These are phyloP conservation scores for Nitzschia sp. DNA, from an alignment of 108 stramenopile genomes.

Conservation along the genomic window DNA sequence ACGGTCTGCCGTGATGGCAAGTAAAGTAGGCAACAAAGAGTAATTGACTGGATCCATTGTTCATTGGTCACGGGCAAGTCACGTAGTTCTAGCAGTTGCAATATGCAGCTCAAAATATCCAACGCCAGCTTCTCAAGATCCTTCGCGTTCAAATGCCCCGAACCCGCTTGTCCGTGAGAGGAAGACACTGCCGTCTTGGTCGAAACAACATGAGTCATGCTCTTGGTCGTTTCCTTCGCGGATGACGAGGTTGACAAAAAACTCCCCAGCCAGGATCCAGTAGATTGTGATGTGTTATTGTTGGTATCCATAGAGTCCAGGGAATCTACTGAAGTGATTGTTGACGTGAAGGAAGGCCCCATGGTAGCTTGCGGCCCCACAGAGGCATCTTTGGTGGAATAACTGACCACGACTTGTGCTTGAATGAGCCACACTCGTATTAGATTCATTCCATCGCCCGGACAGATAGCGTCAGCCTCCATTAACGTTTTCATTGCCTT, in stretches of 20 bases:
- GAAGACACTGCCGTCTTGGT: slow-evolving; percentile 31
- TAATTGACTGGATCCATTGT: slow-evolving; percentile 46
- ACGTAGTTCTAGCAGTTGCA: slow-evolving; percentile 45
- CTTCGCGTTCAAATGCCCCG: slow-evolving; percentile 39
- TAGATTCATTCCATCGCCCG: slow-evolving; percentile 71
- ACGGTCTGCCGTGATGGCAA: slow-evolving; percentile 36
- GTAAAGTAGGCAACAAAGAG: slow-evolving; percentile 44
- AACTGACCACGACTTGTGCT: slow-evolving; percentile 60
- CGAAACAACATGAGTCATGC: slow-evolving; percentile 6
- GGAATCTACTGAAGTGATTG: background rate
- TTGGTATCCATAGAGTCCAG: background rate
- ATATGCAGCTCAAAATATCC: slow-evolving; percentile 51
- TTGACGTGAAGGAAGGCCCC: background rate
- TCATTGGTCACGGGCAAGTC: slow-evolving; percentile 42
- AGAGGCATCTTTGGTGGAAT: slow-evolving; percentile 26
- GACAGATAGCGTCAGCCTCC: slow-evolving; percentile 80
- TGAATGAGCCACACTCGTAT: slow-evolving; percentile 80
- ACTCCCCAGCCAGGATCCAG: slow-evolving; percentile 35
- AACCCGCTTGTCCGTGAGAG: slow-evolving; percentile 40
- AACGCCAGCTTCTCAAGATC: slow-evolving; percentile 52
- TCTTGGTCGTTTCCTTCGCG: background rate
- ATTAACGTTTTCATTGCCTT: slow-evolving; percentile 70
- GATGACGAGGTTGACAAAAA: slow-evolving; percentile 28
- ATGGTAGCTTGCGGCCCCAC: background rate
- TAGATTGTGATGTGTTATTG: slow-evolving; percentile 16